These are phyloP conservation scores for Avena insularis DNA, from an alignment of 176 grass and related monocot species.

Conservation along the genomic window DNA sequence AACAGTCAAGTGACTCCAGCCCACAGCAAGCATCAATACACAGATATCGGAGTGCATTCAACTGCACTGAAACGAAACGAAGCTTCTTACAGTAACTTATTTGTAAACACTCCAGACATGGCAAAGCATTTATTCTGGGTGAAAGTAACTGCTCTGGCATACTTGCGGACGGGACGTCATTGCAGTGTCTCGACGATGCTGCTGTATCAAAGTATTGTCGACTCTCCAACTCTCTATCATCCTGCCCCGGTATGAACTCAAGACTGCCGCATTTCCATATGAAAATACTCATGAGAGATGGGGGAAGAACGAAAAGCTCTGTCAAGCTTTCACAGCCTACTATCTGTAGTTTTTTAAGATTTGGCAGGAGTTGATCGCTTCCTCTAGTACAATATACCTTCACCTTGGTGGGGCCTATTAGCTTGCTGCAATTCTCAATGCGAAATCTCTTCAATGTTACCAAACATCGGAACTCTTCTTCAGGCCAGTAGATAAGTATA, in stretches of 20 bases:
- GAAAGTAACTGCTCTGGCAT: background rate
- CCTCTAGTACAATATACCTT: background rate
- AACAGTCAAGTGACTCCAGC: background rate
- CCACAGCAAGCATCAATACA: fast-evolving
- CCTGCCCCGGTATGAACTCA: background rate
- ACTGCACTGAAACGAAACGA: background rate
- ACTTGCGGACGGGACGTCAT: background rate
- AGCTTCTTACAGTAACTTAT: fast-evolving
- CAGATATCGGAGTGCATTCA: background rate
- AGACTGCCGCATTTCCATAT: fast-evolving
- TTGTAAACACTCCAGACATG: background rate
- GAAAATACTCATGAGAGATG: background rate
- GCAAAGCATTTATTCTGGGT: background rate
- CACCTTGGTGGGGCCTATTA: background rate
- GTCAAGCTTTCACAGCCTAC: fast-evolving
- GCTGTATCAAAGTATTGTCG: background rate
- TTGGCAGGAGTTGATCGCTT: background rate
- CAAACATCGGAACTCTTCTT: constrained; percentile 15
- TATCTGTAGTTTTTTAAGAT: background rate
- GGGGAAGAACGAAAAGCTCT: constrained; percentile 22
- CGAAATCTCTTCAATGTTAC: background rate
- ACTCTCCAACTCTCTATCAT: background rate
- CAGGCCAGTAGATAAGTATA: constrained; percentile 9
- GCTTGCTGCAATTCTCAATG: fast-evolving
- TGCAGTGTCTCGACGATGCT: background rate